A percentile compares a stretch with the other conserved stretches of the same genome.
phyloP scores from a whole-genome alignment of 306 rosid species.

The Cucurbita pepo region DNA sequence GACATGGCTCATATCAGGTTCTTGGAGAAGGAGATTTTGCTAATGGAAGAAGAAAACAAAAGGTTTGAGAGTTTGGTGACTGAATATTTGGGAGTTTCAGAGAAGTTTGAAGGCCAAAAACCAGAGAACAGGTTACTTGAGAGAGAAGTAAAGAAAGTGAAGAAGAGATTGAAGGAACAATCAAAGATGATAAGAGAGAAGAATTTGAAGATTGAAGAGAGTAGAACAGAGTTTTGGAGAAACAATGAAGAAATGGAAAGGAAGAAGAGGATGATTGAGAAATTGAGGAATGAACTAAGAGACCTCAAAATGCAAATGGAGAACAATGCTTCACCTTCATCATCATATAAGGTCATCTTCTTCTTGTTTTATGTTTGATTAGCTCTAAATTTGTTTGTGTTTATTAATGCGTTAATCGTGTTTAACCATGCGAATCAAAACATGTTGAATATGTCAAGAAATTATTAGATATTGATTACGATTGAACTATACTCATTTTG shows the following conservation, averaged over 20 bases:
- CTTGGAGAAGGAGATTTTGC: slow-evolving; percentile 35
- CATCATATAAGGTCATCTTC: slow-evolving; percentile 20
- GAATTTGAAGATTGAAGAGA: slow-evolving; percentile 28
- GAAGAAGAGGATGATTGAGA: slow-evolving; percentile 14
- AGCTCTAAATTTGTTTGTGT: too few relatives aligned
- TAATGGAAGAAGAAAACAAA: slow-evolving; percentile 24
- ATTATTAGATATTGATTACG: too few relatives aligned
- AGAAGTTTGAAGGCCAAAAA: slow-evolving; percentile 30
- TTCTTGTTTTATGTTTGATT: background rate
- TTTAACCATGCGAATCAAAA: too few relatives aligned
- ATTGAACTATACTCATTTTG: too few relatives aligned
- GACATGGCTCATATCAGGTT: slow-evolving; percentile 34
- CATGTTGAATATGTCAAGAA: too few relatives aligned
- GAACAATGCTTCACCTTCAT: slow-evolving; percentile 2
- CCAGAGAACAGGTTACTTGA: slow-evolving; percentile 32
- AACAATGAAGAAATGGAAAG: slow-evolving; percentile 22
- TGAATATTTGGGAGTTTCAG: slow-evolving; percentile 21
- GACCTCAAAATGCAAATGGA: slow-evolving; percentile 26
- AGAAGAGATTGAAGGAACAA: slow-evolving; percentile 28
- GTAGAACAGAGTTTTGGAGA: slow-evolving; percentile 29
- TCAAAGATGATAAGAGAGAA: slow-evolving; percentile 22
- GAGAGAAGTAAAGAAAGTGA: slow-evolving; percentile 28
- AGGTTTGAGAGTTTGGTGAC: slow-evolving; percentile 24
- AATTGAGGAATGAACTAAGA: slow-evolving; percentile 32
- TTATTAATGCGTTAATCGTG: too few relatives aligned